These are phyloP conservation scores for Malassezia slooffiae DNA, from an alignment of 1,284 basidiomycete genomes.

Conservation along the genomic window DNA sequence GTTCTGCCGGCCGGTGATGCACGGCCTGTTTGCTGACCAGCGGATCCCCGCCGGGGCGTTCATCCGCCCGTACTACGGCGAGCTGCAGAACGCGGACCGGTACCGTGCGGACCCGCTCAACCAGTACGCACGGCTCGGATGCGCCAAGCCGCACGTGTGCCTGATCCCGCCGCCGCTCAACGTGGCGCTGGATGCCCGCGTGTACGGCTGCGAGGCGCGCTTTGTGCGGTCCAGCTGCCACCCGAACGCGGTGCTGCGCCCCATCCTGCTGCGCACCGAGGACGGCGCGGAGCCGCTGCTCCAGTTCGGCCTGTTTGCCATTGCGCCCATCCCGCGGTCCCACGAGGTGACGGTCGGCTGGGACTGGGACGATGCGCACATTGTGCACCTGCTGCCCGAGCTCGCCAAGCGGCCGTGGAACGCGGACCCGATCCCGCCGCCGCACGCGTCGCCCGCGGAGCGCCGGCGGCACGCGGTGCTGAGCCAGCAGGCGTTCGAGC, in stretches of 20 bases:
- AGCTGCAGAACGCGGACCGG: slow-evolving; percentile 41
- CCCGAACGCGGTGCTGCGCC: slow-evolving; percentile 75
- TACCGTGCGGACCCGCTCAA: slow-evolving; percentile 51
- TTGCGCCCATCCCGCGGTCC: slow-evolving; percentile 61
- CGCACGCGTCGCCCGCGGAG: slow-evolving; percentile 8
- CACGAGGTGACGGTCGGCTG: slow-evolving; percentile 85
- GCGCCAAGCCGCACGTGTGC: slow-evolving; percentile 61
- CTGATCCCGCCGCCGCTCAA: slow-evolving; percentile 68
- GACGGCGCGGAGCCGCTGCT: slow-evolving; percentile 52
- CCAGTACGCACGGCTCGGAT: slow-evolving; percentile 52
- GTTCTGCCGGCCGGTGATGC: slow-evolving; percentile 47
- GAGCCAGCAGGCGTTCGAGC: slow-evolving; percentile 23
- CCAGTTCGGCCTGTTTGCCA: slow-evolving; percentile 71
- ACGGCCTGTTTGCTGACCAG: slow-evolving; percentile 48
- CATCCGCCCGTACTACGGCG: slow-evolving; percentile 45
- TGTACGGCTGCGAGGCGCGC: slow-evolving; percentile 63
- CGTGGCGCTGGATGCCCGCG: slow-evolving; percentile 68
- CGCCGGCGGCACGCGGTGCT: slow-evolving; percentile 18
- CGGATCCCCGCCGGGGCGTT: slow-evolving; percentile 47
- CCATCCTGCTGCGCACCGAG: slow-evolving; percentile 51
- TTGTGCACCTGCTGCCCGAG: slow-evolving; percentile 68
- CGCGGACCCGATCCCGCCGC: slow-evolving; percentile 15
- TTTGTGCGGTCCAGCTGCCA: slow-evolving; percentile 75
- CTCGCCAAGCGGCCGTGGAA: slow-evolving; percentile 52
- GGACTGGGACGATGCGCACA: slow-evolving; percentile 92